Base-by-base conservation (phyloP, 345 rosid species). In the Brassica nigra region DNA sequence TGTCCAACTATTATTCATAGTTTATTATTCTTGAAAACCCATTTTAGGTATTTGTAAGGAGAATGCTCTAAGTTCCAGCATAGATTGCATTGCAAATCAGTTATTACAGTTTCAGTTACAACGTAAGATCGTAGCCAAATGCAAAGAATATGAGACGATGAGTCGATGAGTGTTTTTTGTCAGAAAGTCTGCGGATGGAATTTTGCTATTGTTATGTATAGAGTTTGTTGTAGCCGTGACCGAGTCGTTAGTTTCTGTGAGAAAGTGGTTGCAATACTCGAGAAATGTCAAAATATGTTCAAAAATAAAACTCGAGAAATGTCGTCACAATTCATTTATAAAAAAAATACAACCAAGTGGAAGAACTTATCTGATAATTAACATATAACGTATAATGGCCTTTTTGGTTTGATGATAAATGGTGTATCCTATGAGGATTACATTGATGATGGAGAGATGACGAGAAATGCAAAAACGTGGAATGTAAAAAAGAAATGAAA, bases 391-490 rank as follows among this genome's bases (percentile, higher is more conserved):
- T 52, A 52, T n/a, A 15, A 37, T 1, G 47, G 23, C 2, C 8
- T 33, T 34, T 66, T 76, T 37, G 73, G 67, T 37, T 67, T 55
- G 66, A 57, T 39, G 72, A 66, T 9, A 37, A 16, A 57, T 57
- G 73, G 68, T 76, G 73, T 76, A 72, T 76, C 73, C 73, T 64
- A 68, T 67, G 18, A 67, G 64, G 68, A 76, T 67, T 68, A 76
- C 74, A 58, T 66, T 54, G 59, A 54, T 54, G 59, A 54, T 54
- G 59, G 59, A 76, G 68, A 76, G 61, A 58, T 67, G 73, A 76
- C 67, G 10, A 39, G 59, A 54, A 54, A 15, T 16, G 23, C 59
- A 54, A 6, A 47, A 54, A 54, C 65, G 57, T 75, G 28, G 16
- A 11, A 4, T 39, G 59, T 66, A n/a, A 66, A 14, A 39, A 66